These are phyloP conservation scores for Dendryphion nanum DNA, from an alignment of 2,329 filamentous ascomycete genomes.

Conservation along the genomic window DNA sequence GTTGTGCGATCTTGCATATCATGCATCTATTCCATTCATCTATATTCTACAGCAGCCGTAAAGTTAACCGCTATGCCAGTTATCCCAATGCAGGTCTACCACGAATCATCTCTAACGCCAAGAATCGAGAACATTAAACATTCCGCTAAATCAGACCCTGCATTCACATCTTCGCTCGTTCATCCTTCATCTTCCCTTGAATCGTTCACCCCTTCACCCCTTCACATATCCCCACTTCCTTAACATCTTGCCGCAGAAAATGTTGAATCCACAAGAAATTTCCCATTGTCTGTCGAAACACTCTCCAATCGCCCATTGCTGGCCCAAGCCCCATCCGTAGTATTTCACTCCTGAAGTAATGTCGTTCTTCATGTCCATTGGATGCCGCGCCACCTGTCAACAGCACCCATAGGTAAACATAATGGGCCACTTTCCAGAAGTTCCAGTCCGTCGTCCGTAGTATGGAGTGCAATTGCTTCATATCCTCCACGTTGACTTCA, in stretches of 20 bases:
- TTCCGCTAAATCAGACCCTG: too few species aligned
- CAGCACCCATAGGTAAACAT: constrained; percentile 15
- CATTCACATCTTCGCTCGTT: too few species aligned
- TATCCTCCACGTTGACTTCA: constrained; percentile 8
- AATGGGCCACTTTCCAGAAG: constrained; percentile 13
- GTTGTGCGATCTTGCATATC: too few species aligned
- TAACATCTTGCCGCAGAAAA: constrained; percentile 6
- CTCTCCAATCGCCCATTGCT: constrained; percentile 10
- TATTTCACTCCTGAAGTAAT: constrained; percentile 12
- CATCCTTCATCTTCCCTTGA: too few species aligned
- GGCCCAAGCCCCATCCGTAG: constrained; percentile 9
- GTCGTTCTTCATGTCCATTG: constrained; percentile 4
- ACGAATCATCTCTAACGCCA: too few species aligned
- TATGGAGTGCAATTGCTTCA: constrained; percentile 7
- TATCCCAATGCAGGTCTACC: too few species aligned
- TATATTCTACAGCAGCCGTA: too few species aligned
- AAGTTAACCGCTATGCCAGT: too few species aligned
- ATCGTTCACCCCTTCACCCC: too few species aligned
- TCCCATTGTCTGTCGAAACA: constrained; percentile 8
- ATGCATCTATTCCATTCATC: too few species aligned
- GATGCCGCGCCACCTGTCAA: constrained; percentile 11
- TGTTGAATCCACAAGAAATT: constrained; percentile 17
- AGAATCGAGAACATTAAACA: too few species aligned
- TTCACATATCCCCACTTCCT: too few species aligned
- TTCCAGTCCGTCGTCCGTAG: constrained; percentile 5